Evolutionary conservation across 257 asterid genomes (phyloP).

Genomic region (Galeopsis tetrahit): DNA sequence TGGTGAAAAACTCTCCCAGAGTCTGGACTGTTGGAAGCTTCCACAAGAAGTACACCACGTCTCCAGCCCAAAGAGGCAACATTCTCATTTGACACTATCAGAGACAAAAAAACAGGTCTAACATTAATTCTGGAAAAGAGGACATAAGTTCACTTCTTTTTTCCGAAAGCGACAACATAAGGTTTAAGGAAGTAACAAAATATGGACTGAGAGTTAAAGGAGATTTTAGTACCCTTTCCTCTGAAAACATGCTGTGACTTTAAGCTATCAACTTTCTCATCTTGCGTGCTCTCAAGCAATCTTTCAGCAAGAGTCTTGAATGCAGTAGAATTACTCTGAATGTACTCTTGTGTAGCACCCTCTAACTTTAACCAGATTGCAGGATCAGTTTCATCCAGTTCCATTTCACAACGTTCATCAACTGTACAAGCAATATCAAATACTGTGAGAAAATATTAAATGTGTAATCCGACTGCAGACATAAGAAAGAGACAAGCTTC

Average conservation of each 20-base stretch:
- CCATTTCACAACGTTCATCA: constrained; percentile 98
- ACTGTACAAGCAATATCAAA: constrained; percentile 53
- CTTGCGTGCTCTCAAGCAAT: constrained; percentile 75
- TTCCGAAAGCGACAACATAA: neutral
- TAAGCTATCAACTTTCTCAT: constrained; percentile 66
- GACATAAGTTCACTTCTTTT: neutral
- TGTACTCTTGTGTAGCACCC: constrained; percentile 84
- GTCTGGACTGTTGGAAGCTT: constrained; percentile 96
- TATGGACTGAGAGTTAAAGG: constrained; percentile 32
- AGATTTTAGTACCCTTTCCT: constrained; percentile 54
- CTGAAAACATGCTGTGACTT: constrained; percentile 61
- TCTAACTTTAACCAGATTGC: constrained; percentile 87
- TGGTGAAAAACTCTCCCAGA: constrained; percentile 92
- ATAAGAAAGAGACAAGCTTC: constrained; percentile 22
- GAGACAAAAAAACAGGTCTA: constrained; percentile 29
- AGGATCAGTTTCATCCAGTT: constrained; percentile 98
- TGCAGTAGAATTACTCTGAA: constrained; percentile 59
- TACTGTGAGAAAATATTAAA: constrained; percentile 25
- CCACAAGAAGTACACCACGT: constrained; percentile 83
- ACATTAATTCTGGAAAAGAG: constrained; percentile 28
- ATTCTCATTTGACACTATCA: constrained; percentile 54
- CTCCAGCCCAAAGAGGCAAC: constrained; percentile 94
- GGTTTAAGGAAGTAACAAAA: constrained; percentile 27
- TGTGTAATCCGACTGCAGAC: neutral
- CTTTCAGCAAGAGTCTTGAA: constrained; percentile 80